Evolutionary conservation across 106 monocot species (phyloP), one percentile per base, ranked within the genome.

Genomic region (Amphibolis antarctica): DNA sequence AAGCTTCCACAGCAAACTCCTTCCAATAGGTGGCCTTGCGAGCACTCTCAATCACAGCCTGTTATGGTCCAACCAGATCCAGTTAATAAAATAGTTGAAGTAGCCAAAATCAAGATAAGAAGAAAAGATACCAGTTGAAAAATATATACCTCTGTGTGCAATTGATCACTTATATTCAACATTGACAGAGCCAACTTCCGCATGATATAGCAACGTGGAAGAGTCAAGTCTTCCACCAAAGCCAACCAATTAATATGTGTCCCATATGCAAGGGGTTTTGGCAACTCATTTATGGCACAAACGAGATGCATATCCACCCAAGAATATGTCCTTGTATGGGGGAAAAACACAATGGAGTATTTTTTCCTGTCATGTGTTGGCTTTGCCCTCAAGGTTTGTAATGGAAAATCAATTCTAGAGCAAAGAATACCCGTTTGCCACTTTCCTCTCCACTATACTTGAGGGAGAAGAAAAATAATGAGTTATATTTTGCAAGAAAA

Each of bases 371-470:
- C 88, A 76, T 89, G 85, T 65, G 80, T 93, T 28, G 93, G 93
- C 53, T 93, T 93, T 57, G 86, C 83, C 73, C 69, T 88, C 65
- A 93, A 70, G 58, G 93, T 86, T 75, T 78, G 58, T 48, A 86
- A 72, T 23, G 93, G 89, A 64, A 79, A 81, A 60, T 93, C 93
- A 66, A 27, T 61, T 64, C 67, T 83, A 43, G 77, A 74, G 69
- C 93, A 93, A 53, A 64, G 70, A 48, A 93, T 86, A 73, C 89
- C 83, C 46, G 82, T 89, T 69, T 89, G 93, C 93, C 93, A 93
- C 65, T 89, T 93, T 54, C 93, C 93, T 79, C 89, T 81, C 93
- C 93, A 93, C 93, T 93, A 69, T 57, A 80, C 72, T 78, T 72
- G 60, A 73, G 51, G 28, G 36, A 59, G 45, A 66, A 59, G 28